phyloP scores from a whole-genome alignment of 2,329 filamentous ascomycete species.

The Colletotrichum truncatum region DNA sequence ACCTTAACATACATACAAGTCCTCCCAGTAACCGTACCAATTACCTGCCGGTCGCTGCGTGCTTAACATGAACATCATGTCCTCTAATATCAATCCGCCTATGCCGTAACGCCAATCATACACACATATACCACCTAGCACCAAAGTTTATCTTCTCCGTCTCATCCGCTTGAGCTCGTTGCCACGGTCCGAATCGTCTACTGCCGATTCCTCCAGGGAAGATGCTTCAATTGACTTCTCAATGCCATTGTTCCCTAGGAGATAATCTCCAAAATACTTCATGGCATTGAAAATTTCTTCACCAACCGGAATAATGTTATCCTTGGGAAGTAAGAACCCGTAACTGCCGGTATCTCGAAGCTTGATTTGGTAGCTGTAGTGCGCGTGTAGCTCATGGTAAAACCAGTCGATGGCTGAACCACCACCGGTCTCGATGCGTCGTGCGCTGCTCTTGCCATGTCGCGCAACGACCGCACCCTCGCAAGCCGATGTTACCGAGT shows the following conservation, averaged over 20 bases:
- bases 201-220: neutral
- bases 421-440: conserved; percentile 74
- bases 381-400: conserved; percentile 84
- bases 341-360: conserved; percentile 93
- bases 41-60: conserved; percentile 6
- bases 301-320: conserved; percentile 89
- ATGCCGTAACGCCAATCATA: conserved; percentile 12
- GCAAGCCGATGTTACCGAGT: conserved; percentile 85
- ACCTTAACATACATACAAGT: neutral
- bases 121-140: neutral
- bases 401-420: conserved; percentile 95
- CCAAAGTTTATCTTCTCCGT: conserved; percentile 35
- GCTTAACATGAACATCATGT: neutral
- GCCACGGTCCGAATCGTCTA: conserved; percentile 5
- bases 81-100: neutral
- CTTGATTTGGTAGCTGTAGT: conserved; percentile 93
- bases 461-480: conserved; percentile 72
- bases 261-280: conserved; percentile 83
- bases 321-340: conserved; percentile 87
- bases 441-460: conserved; percentile 39
- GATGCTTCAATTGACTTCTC: conserved; percentile 49
- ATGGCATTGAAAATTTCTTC: conserved; percentile 87
- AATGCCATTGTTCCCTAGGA: conserved; percentile 76
- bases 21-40: neutral
- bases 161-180: conserved; percentile 43